phyloP scores from a whole-genome alignment of 2,329 filamentous ascomycete species.

The Coniochaeta sp. region DNA sequence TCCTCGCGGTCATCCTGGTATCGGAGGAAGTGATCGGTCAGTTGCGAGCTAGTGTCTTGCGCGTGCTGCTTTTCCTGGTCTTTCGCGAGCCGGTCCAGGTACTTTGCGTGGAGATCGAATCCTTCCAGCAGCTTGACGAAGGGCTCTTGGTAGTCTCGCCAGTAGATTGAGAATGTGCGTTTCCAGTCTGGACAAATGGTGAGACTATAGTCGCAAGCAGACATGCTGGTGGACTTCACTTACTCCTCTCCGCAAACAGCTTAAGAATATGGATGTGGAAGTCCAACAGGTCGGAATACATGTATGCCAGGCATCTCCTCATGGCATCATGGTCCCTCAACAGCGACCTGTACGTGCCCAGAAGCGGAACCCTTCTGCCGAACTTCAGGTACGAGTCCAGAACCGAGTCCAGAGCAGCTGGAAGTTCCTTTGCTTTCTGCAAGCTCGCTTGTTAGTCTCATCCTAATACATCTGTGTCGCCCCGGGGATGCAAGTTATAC shows the following conservation, averaged over 20 bases:
- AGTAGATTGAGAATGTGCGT: conserved; percentile 7
- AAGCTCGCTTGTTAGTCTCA: not conserved
- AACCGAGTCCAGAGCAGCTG: conserved; percentile 9
- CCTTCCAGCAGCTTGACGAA: conserved; percentile 7
- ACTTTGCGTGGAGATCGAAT: conserved; percentile 1
- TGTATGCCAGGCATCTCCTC: conserved; percentile 12
- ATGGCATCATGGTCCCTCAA: conserved; percentile 10
- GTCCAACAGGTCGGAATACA: conserved; percentile 16
- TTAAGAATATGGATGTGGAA: conserved; percentile 11
- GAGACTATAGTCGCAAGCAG: not conserved
- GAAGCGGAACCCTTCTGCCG: conserved; percentile 11
- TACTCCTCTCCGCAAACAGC: conserved; percentile 9
- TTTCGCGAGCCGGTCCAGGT: not conserved
- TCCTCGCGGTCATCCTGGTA: conserved; percentile 8
- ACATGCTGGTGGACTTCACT: too few relatives aligned
- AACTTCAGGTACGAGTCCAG: conserved; percentile 14
- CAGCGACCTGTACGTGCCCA: conserved; percentile 6
- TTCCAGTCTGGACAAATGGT: conserved; percentile 6
- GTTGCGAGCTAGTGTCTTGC: conserved; percentile 4
- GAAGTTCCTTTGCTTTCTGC: not conserved
- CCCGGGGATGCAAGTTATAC: conserved; percentile 4
- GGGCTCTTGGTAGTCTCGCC: conserved; percentile 5
- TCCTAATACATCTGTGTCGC: conserved; percentile 9
- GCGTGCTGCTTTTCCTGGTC: not conserved
- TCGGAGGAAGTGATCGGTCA: conserved; percentile 9